Percentiles rank a stretch among this genome's conserved stretches.
Evolutionary conservation across 2,329 filamentous ascomycete genomes (phyloP).

Genomic region (Ceratocystis albifundus): DNA sequence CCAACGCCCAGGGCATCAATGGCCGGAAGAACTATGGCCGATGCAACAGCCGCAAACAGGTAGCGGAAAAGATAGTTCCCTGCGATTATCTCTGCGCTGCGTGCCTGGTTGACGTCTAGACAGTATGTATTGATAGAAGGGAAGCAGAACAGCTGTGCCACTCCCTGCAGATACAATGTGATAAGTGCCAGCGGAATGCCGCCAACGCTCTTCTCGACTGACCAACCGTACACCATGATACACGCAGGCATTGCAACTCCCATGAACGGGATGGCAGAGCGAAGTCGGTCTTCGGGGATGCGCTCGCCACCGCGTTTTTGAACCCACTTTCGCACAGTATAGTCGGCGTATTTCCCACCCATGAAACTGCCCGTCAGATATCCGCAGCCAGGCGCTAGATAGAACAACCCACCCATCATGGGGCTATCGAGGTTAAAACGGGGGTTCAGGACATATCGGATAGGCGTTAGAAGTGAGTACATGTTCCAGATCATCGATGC

Average conservation of each 20-base stretch:
- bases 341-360: conserved; percentile 61
- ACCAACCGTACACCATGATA: conserved; percentile 52
- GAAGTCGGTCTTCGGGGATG: conserved; percentile 56
- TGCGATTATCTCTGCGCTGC: conserved; percentile 61
- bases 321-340: conserved; percentile 54
- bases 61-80: conserved; percentile 73
- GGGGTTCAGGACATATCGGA: conserved; percentile 63
- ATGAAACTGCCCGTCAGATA: conserved; percentile 59
- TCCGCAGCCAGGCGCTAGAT: conserved; percentile 59
- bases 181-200: conserved; percentile 53
- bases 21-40: conserved; percentile 60
- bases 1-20: conserved; percentile 66
- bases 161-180: conserved; percentile 61
- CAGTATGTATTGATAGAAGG: conserved; percentile 70
- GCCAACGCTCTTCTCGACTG: conserved; percentile 39
- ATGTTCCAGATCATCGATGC: conserved; percentile 64
- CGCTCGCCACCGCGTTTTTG: conserved; percentile 45
- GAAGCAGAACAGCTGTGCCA: conserved; percentile 65
- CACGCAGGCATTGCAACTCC: conserved; percentile 47
- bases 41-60: conserved; percentile 58
- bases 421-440: conserved; percentile 57
- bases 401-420: conserved; percentile 59
- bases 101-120: conserved; percentile 64
- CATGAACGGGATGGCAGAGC: conserved; percentile 46
- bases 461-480: conserved; percentile 48